These are phyloP conservation scores for Babesia divergens DNA, from an alignment of 169 alveolate species.

Conservation along the genomic window DNA sequence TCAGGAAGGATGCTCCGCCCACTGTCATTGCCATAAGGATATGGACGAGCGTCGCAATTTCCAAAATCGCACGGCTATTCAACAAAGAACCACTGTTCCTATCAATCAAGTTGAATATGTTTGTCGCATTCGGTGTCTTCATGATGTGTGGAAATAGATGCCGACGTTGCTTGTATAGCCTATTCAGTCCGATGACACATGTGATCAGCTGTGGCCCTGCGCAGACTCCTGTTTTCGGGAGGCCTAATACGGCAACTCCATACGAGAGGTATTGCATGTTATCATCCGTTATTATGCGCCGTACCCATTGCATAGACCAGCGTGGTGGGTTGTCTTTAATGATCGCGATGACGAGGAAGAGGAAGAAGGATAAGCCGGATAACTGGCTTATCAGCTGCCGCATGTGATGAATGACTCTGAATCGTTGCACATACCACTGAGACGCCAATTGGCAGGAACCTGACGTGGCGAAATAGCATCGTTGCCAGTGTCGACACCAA, in stretches of 20 bases:
- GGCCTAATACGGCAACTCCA: slow-evolving; percentile 1
- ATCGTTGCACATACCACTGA: not conserved
- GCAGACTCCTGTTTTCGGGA: slow-evolving; percentile 18
- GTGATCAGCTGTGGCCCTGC: slow-evolving; percentile 37
- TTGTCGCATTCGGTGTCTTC: not conserved
- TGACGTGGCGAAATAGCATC: not conserved
- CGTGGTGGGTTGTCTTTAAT: slow-evolving; percentile 45
- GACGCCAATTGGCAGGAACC: not conserved
- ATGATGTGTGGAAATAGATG: slow-evolving; percentile 20
- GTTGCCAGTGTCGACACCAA: slow-evolving; percentile 3
- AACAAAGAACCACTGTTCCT: not conserved
- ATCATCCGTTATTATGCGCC: not conserved
- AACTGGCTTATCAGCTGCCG: not conserved
- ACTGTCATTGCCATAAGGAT: slow-evolving; percentile 10
- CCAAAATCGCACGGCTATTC: slow-evolving; percentile 28
- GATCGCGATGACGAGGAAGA: slow-evolving; percentile 36
- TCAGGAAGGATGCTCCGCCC: slow-evolving; percentile 8
- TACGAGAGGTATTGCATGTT: slow-evolving; percentile 35
- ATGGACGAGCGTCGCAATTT: slow-evolving; percentile 22
- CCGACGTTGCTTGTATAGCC: slow-evolving; percentile 10
- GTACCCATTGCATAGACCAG: slow-evolving; percentile 2
- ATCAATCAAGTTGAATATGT: slow-evolving; percentile 7
- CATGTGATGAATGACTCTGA: not conserved
- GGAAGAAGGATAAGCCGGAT: slow-evolving; percentile 14
- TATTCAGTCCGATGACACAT: slow-evolving; percentile 22